Evolutionary conservation across 768 basidiomycete species (phyloP).

Genomic region (Leucogyrophana mollusca): DNA sequence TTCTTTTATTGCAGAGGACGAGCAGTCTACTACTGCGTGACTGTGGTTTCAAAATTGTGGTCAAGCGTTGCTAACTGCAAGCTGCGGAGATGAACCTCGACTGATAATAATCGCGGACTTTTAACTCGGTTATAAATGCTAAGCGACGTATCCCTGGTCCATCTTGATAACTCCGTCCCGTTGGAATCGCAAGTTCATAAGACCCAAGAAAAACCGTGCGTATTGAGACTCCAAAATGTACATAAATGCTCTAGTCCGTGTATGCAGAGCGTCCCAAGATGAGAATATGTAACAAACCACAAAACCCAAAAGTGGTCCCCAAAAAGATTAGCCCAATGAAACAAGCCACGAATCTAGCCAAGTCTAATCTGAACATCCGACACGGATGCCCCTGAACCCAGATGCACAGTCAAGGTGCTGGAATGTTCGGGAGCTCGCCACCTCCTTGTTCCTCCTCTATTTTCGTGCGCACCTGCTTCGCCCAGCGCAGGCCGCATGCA

Average conservation of each 20-base stretch:
- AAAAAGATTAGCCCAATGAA: no score
- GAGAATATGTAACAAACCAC: conserved; percentile 11
- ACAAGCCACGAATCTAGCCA: no score
- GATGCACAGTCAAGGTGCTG: not conserved
- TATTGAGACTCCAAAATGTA: no score
- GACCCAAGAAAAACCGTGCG: conserved; percentile 7
- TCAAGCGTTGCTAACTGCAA: not conserved
- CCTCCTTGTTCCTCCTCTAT: conserved; percentile 31
- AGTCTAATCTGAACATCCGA: no score
- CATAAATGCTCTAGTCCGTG: conserved; percentile 7
- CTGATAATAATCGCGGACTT: not conserved
- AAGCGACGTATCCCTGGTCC: no score
- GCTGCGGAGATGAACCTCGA: not conserved
- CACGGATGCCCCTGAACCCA: no score
- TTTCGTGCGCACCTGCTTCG: conserved; percentile 62
- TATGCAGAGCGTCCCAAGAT: conserved; percentile 8
- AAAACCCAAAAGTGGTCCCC: conserved; percentile 7
- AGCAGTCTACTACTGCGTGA: conserved; percentile 87
- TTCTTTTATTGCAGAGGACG: conserved; percentile 56
- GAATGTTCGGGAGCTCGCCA: conserved; percentile 12
- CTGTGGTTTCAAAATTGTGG: not conserved
- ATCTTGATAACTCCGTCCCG: no score
- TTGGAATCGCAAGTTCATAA: not conserved
- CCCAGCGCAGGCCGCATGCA: conserved; percentile 93
- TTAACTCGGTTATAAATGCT: not conserved